Percentiles rank a stretch among this genome's conserved stretches.
Conservation (phyloP, 306 rosid genomes). For the Mimosa bimucronata region DNA sequence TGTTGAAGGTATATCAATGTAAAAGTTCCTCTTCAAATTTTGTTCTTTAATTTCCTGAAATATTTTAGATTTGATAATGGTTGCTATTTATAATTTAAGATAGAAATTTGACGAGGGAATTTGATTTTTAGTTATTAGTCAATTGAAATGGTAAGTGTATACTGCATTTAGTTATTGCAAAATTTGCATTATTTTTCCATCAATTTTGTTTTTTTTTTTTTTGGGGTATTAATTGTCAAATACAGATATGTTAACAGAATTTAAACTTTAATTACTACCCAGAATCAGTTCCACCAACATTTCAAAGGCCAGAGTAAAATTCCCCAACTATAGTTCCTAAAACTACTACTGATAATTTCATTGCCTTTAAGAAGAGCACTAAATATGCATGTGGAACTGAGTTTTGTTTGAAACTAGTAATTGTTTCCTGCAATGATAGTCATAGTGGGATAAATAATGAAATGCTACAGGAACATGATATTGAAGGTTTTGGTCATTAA, state of each 20-base stretch:
- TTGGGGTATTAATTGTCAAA: neutral
- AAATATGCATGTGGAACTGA: conserved; percentile 8
- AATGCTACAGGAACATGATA: conserved; percentile 20
- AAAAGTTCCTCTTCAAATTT: neutral
- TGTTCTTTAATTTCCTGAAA: conserved; percentile 21
- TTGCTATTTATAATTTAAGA: conserved; percentile 12
- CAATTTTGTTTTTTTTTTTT: neutral
- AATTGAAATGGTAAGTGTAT: conserved; percentile 19
- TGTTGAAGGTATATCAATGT: conserved; percentile 79
- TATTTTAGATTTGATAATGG: conserved; percentile 22
- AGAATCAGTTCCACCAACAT: neutral
- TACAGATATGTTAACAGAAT: neutral
- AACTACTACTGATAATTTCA: neutral
- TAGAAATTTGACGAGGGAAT: conserved; percentile 1
- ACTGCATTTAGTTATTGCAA: conserved; percentile 11
- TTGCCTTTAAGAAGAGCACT: neutral
- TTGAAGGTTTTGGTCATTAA: conserved; percentile 8
- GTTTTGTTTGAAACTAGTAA: conserved; percentile 6
- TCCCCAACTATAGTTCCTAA: neutral
- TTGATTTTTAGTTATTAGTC: conserved; percentile 12
- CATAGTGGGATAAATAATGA: conserved; percentile 6
- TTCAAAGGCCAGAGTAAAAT: neutral
- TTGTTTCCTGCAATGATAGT: conserved; percentile 18
- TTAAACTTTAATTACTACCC: neutral
- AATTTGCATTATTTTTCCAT: neutral